Evolutionary conservation across 306 rosid species (phyloP), one percentile per base, ranked within the genome.

Genomic region (Herpetospermum pedunculosum): DNA sequence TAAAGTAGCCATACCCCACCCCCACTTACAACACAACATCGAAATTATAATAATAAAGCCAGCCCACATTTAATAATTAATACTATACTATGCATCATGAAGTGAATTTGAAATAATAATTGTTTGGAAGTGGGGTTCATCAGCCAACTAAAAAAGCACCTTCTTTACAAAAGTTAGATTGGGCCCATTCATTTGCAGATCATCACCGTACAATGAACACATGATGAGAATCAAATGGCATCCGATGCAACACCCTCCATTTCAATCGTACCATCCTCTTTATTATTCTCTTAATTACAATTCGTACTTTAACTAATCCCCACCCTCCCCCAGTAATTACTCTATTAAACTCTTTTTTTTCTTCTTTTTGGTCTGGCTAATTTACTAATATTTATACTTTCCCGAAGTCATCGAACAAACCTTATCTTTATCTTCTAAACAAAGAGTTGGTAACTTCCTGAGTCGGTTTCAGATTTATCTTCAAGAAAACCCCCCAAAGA

Each of bases 261-360:
- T 13, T 67, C 37, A 23, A 8, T 38, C 32, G 28, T 21, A 64
- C 71, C 6, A 21, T 21, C 46, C 29, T 19, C 47, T 64, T 38
- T 32, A 62, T 64, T 64, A 9, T 38, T 38, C 18, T 64, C 14
- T 64, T 35, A 37, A 64, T 37, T 64, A 38, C 30, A 37, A 35
- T 32, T 55, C 0, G 4, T 26, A 28, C 38, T 14, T 57, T 3
- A 62, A 32, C 46, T 34, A 60, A 60, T 32, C 46, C 28, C 41
- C 65, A 58, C 65, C 44, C 70, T 32, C 15, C 46, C 44, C 47
- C 71, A 19, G 47, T 64, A 64, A 64, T 64, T 64, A 64, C 71
- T 64, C 48, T 21, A 38, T 32, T 64, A n/a, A 60, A 32, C 9
- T 25, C 68, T 0, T 58, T 18, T 59, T 30, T 25, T 26, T 12